phyloP scores from a whole-genome alignment of 176 grass and related monocot species.

The Carex scoparia region DNA sequence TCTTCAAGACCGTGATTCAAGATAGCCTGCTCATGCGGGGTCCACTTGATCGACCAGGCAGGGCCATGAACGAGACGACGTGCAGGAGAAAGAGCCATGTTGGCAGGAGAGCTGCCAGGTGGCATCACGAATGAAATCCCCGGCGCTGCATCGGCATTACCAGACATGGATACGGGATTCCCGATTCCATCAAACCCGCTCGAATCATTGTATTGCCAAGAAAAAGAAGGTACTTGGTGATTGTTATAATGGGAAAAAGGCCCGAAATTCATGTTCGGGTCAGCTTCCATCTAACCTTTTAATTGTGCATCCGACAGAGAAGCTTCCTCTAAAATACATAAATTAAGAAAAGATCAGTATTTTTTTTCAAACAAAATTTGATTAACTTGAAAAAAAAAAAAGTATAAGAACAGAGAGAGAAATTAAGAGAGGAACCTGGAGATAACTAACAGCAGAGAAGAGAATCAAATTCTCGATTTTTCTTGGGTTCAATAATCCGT shows the following conservation, averaged over 20 bases:
- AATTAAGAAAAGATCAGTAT: constrained; percentile 9
- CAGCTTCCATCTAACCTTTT: constrained; percentile 8
- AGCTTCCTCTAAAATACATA: neutral
- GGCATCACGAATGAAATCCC: constrained; percentile 1
- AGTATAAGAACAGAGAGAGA: neutral
- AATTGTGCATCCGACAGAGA: neutral
- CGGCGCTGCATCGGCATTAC: neutral
- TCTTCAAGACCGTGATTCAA: constrained; percentile 9
- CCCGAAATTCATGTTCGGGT: constrained; percentile 12
- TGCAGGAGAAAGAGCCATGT: constrained; percentile 20
- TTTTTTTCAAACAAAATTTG: neutral
- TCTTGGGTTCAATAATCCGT: neutral
- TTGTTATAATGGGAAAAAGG: neutral
- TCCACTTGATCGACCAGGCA: constrained; percentile 22
- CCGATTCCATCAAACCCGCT: neutral
- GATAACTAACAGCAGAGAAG: neutral
- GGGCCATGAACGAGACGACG: constrained; percentile 21
- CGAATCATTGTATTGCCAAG: neutral
- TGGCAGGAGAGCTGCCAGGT: neutral
- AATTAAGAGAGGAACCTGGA: neutral
- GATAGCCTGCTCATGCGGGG: constrained; percentile 12
- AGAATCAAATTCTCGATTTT: constrained; percentile 3
- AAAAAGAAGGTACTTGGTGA: neutral
- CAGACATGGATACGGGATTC: neutral
- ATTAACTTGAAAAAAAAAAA: neutral